These are phyloP conservation scores for Chrysanthemum lavandulifolium DNA, from an alignment of 129 eudicot genomes.

Conservation along the genomic window DNA sequence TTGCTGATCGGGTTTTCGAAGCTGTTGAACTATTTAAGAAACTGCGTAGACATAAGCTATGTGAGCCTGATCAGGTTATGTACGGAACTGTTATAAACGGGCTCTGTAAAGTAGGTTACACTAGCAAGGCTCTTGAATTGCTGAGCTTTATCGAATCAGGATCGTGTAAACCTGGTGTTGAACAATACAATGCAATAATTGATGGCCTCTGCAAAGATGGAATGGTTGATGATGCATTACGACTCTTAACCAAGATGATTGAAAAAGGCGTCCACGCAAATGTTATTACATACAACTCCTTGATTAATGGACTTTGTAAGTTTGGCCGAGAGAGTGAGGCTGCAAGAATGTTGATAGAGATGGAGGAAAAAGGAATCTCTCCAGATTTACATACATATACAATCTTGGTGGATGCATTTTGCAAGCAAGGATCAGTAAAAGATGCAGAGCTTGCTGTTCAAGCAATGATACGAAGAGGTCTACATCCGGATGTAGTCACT, in stretches of 20 bases:
- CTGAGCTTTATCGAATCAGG: no score
- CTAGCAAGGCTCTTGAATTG: no score
- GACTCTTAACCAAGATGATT: slow-evolving; percentile 26
- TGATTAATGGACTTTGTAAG: slow-evolving; percentile 38
- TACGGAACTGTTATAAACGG: neutral
- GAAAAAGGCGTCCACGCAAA: slow-evolving; percentile 27
- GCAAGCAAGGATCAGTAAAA: no score
- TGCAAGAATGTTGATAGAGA: slow-evolving; percentile 13
- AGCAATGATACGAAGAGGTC: no score
- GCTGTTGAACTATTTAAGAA: no score
- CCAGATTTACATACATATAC: slow-evolving; percentile 18
- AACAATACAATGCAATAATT: neutral
- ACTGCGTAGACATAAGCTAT: no score
- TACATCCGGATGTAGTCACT: no score
- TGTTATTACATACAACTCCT: slow-evolving; percentile 35
- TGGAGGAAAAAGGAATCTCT: slow-evolving; percentile 23
- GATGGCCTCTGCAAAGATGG: slow-evolving; percentile 32
- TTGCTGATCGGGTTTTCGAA: neutral
- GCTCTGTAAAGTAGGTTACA: no score
- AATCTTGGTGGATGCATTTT: slow-evolving; percentile 14
- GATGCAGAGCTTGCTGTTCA: no score
- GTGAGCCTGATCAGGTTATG: slow-evolving; percentile 16
- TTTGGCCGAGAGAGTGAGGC: slow-evolving; percentile 25
- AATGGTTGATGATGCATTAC: neutral
- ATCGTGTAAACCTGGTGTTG: no score